A percentile compares a stretch with the other conserved stretches of the same genome.
phyloP scores from a whole-genome alignment of 176 grass and related monocot species.

The Eleusine indica region DNA sequence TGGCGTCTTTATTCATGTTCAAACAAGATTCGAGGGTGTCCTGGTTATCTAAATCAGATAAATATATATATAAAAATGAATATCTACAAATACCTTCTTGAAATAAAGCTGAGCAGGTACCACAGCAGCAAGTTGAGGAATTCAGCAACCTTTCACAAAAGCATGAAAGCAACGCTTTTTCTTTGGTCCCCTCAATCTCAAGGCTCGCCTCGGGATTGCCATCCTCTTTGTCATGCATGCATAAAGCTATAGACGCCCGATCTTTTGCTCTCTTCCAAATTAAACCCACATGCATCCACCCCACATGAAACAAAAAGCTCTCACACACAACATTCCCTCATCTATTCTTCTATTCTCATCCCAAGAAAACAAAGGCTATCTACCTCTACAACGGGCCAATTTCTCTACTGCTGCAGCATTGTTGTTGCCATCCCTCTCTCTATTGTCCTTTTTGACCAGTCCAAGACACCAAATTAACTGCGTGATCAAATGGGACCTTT shows the following conservation, averaged over 20 bases:
- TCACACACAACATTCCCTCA: slow-evolving; percentile 25
- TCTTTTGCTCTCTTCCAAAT: background rate
- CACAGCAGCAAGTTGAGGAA: background rate
- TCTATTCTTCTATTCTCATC: slow-evolving; percentile 39
- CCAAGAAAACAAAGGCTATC: slow-evolving; percentile 28
- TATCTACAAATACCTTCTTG: background rate
- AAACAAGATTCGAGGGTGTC: background rate
- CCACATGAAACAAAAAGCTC: slow-evolving; percentile 62
- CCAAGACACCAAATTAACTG: slow-evolving; percentile 16
- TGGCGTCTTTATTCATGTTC: background rate
- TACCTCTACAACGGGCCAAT: background rate
- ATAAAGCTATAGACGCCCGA: slow-evolving; percentile 44
- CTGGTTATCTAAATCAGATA: too few species aligned
- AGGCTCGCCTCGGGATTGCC: slow-evolving; percentile 51
- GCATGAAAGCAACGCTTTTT: slow-evolving; percentile 26
- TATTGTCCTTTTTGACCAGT: slow-evolving; percentile 49
- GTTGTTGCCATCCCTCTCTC: slow-evolving; percentile 8
- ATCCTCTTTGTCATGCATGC: slow-evolving; percentile 34
- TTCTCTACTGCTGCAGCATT: background rate
- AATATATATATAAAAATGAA: too few species aligned
- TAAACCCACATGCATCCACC: slow-evolving; percentile 10
- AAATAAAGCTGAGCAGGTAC: background rate
- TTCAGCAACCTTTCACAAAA: slow-evolving; percentile 44
- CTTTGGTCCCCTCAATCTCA: slow-evolving; percentile 37
- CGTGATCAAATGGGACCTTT: slow-evolving; percentile 36